Conservation (phyloP, 176 grass and related monocot species). For the Aegilops umbellulata region DNA sequence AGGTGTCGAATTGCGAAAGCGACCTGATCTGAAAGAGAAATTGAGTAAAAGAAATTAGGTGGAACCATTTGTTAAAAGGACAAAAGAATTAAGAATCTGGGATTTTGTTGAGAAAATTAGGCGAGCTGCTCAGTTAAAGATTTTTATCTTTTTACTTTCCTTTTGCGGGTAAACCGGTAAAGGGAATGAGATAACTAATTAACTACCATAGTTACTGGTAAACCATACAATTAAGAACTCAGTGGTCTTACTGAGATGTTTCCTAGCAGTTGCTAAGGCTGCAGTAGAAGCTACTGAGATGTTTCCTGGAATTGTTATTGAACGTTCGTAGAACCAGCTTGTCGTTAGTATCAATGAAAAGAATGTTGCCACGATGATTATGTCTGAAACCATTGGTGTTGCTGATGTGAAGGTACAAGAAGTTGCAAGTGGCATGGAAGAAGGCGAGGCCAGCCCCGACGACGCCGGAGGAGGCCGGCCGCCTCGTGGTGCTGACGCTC, state of each 20-base stretch:
- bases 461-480: slow-evolving; percentile 68
- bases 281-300: not conserved
- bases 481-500: slow-evolving; percentile 68
- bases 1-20: not conserved
- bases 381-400: not conserved
- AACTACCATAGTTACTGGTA: not conserved
- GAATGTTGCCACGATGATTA: no score
- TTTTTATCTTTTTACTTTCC: no score
- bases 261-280: not conserved
- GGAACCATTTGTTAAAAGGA: not conserved
- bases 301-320: not conserved
- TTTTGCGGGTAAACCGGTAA: no score
- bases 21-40: not conserved
- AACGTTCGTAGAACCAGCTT: not conserved
- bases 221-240: not conserved
- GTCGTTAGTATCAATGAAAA: not conserved
- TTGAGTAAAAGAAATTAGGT: no score
- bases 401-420: slow-evolving; percentile 73
- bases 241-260: not conserved
- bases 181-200: not conserved
- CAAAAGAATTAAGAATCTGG: not conserved
- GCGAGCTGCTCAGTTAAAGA: not conserved
- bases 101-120: not conserved
- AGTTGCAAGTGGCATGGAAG: slow-evolving; percentile 79
- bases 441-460: slow-evolving; percentile 69